Conservation (phyloP, 192 early-diverging fungal genomes). For the Haplosporangium gracile region DNA sequence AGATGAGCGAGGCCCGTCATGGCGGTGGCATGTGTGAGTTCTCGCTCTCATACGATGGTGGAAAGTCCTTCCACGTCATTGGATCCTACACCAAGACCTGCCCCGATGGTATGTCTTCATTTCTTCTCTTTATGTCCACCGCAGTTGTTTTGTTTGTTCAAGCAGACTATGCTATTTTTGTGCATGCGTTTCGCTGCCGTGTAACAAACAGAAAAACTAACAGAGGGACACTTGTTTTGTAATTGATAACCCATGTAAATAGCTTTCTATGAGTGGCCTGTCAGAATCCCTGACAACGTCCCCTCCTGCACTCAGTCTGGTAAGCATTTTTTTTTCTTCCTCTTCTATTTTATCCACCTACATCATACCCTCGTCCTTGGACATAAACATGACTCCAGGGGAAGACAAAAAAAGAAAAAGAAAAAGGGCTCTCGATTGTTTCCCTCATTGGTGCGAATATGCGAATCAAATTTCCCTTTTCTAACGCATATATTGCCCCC, state of each 20-base stretch:
- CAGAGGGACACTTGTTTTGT: neutral
- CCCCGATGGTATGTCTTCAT: constrained; percentile 35
- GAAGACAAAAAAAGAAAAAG: neutral
- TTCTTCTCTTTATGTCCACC: no score
- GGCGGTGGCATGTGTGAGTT: constrained; percentile 81
- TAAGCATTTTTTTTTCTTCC: constrained; percentile 7
- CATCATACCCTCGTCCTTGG: neutral
- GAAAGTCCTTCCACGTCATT: constrained; percentile 63
- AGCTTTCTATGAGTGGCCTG: constrained; percentile 44
- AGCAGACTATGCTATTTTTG: neutral
- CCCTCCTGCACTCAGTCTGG: constrained; percentile 42
- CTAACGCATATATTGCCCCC: neutral
- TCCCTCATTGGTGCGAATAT: constrained; percentile 1
- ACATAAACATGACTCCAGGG: neutral
- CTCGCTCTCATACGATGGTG: constrained; percentile 74
- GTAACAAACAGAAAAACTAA: neutral
- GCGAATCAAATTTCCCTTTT: neutral
- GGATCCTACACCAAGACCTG: constrained; percentile 57
- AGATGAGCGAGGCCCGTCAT: constrained; percentile 66
- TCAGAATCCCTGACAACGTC: constrained; percentile 50
- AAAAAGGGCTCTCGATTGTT: constrained; percentile 3
- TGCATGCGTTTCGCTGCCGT: neutral
- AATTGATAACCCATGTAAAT: neutral
- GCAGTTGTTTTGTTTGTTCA: neutral
- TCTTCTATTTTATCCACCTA: neutral